These are phyloP conservation scores for Phytopythium aichiense DNA, from an alignment of 352 stramenopile genomes.

Conservation along the genomic window DNA sequence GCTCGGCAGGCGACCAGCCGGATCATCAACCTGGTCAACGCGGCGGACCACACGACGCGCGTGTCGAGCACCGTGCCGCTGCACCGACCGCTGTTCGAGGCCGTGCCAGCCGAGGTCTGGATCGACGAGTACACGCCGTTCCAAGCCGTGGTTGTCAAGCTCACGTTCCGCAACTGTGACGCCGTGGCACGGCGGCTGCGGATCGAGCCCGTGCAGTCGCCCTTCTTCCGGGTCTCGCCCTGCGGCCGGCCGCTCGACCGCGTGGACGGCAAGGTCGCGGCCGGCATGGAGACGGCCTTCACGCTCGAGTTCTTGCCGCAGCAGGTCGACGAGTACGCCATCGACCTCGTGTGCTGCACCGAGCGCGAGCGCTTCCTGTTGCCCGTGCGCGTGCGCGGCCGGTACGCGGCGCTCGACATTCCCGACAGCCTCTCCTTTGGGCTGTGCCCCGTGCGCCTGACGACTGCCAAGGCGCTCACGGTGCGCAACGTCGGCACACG, in stretches of 20 bases:
- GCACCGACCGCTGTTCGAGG: slow-evolving; percentile 86
- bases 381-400: slow-evolving; percentile 82
- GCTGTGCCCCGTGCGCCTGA: slow-evolving; percentile 83
- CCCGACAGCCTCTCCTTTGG: slow-evolving; percentile 89
- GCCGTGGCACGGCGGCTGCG: slow-evolving; percentile 87
- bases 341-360: slow-evolving; percentile 92
- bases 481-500: slow-evolving; percentile 89
- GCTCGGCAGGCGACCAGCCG: slow-evolving; percentile 26
- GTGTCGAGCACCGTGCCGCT: slow-evolving; percentile 70
- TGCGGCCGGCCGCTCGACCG: slow-evolving; percentile 12
- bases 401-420: slow-evolving; percentile 84
- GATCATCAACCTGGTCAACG: slow-evolving; percentile 68
- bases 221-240: slow-evolving; percentile 81
- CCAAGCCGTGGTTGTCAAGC: slow-evolving; percentile 65
- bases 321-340: slow-evolving; percentile 83
- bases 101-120: slow-evolving; percentile 74
- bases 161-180: slow-evolving; percentile 92
- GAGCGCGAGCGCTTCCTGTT: slow-evolving; percentile 94
- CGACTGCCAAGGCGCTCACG: slow-evolving; percentile 70
- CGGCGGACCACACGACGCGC: slow-evolving; percentile 63
- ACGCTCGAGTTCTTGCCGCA: slow-evolving; percentile 89
- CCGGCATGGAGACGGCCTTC: slow-evolving; percentile 93
- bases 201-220: slow-evolving; percentile 80
- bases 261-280: slow-evolving; percentile 80
- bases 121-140: slow-evolving; percentile 94